Percentiles rank a stretch among this genome's conserved stretches.
Conservation (phyloP, 306 rosid species). For the Rubus parviflorus region DNA sequence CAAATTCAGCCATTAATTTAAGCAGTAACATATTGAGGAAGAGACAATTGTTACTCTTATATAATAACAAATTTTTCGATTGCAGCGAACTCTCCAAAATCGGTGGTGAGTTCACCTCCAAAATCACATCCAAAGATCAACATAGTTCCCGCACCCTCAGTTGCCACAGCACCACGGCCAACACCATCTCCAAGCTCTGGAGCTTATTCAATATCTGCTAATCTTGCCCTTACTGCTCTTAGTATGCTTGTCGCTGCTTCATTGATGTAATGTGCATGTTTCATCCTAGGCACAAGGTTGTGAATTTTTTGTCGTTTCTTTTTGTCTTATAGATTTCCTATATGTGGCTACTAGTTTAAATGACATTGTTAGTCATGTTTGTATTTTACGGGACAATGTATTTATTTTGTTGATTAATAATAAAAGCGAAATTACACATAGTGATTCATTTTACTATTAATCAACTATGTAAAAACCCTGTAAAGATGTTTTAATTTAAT, state of each 20-base stretch:
- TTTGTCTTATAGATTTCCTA: neutral
- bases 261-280: neutral
- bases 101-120: neutral
- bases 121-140: neutral
- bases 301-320: neutral
- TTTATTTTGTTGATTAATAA: too few relatives aligned
- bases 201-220: slow-evolving; percentile 11
- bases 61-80: neutral
- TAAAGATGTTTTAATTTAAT: too few relatives aligned
- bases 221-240: neutral
- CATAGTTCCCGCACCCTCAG: slow-evolving; percentile 12
- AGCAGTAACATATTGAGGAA: neutral
- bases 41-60: neutral
- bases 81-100: slow-evolving; percentile 11
- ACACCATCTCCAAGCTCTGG: neutral
- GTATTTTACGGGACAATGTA: too few relatives aligned
- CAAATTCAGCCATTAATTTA: neutral
- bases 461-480: too few relatives aligned
- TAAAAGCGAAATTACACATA: too few relatives aligned
- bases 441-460: too few relatives aligned
- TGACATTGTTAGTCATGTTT: too few relatives aligned
- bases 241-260: slow-evolving; percentile 10
- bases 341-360: too few relatives aligned
- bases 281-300: neutral
- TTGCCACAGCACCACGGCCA: neutral